These are phyloP conservation scores for Actinomortierella ambigua DNA, from an alignment of 371 early-diverging fungal genomes.

Conservation along the genomic window DNA sequence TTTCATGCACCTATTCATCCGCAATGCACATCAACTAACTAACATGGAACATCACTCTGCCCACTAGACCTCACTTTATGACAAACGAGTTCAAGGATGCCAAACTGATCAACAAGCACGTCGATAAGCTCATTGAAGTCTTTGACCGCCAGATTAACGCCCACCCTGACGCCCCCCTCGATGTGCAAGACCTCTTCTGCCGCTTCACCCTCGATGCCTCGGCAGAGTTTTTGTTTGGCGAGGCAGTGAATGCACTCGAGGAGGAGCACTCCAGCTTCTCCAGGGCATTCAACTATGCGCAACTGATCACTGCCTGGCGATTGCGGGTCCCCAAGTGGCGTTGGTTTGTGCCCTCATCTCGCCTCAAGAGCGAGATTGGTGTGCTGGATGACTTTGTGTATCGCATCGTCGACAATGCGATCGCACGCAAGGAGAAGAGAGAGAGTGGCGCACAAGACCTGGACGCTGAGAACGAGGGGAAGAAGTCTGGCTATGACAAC, in stretches of 20 bases:
- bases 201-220: conserved; percentile 36
- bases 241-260: conserved; percentile 26
- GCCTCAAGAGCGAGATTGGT: conserved; percentile 16
- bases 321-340: conserved; percentile 42
- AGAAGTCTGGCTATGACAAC: conserved; percentile 9
- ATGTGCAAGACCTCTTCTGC: conserved; percentile 34
- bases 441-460: not conserved
- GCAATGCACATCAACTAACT: not conserved
- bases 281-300: conserved; percentile 36
- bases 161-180: conserved; percentile 16
- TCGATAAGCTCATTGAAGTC: conserved; percentile 22
- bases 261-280: conserved; percentile 22
- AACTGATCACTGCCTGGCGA: conserved; percentile 35
- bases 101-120: conserved; percentile 34
- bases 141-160: conserved; percentile 20
- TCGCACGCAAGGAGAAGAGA: conserved; percentile 13
- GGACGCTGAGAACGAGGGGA: not conserved
- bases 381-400: conserved; percentile 39
- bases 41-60: not conserved
- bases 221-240: conserved; percentile 42
- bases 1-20: not conserved
- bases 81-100: conserved; percentile 41
- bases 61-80: conserved; percentile 31
- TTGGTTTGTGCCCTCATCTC: conserved; percentile 16
- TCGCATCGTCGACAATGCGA: conserved; percentile 38